Conservation (phyloP, 108 stramenopile genomes). For the Skeletonema potamos region DNA sequence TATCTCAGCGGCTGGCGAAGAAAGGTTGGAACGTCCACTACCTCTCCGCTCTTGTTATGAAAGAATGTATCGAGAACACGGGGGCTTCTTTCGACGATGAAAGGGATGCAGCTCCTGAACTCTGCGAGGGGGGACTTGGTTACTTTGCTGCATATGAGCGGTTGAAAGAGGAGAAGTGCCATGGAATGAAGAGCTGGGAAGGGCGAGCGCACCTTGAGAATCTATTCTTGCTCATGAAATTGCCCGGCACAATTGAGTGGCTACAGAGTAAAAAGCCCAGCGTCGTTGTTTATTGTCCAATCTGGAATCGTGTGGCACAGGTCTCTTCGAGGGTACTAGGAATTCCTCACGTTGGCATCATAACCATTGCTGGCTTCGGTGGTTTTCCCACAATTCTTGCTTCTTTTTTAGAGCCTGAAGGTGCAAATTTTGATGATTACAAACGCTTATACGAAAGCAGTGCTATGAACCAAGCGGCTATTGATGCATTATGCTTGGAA, state of each 20-base stretch:
- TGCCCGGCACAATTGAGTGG: slow-evolving; percentile 21
- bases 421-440: slow-evolving; percentile 10
- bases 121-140: slow-evolving; percentile 2
- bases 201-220: slow-evolving; percentile 23
- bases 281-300: slow-evolving; percentile 21
- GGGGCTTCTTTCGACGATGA: slow-evolving; percentile 1
- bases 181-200: slow-evolving; percentile 13
- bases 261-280: background rate
- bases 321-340: slow-evolving; percentile 1
- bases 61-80: slow-evolving; percentile 6
- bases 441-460: background rate
- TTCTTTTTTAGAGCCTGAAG: slow-evolving; percentile 4
- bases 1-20: background rate
- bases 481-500: background rate
- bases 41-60: background rate
- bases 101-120: slow-evolving; percentile 5
- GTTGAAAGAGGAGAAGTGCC: background rate
- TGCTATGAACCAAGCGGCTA: slow-evolving; percentile 1
- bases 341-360: slow-evolving; percentile 18
- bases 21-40: slow-evolving; percentile 2
- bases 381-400: slow-evolving; percentile 6
- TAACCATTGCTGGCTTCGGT: slow-evolving; percentile 21
- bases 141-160: slow-evolving; percentile 12
- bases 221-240: slow-evolving; percentile 9
- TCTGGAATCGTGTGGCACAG: slow-evolving; percentile 21